These are phyloP conservation scores for Drechslera avenae DNA, from an alignment of 2,329 filamentous ascomycete species.

Conservation along the genomic window DNA sequence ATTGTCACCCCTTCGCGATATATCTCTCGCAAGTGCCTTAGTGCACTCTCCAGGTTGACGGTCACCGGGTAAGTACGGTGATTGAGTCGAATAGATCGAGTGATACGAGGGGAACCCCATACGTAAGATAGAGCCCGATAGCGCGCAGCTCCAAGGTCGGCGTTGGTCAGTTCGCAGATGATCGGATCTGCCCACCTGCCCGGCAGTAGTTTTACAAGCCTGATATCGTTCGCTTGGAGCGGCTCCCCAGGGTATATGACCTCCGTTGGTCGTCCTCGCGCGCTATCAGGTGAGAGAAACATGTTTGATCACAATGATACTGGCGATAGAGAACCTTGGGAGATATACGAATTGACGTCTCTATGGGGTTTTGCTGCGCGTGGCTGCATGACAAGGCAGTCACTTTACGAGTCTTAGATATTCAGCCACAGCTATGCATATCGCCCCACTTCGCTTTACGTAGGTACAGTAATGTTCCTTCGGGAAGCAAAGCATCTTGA, in stretches of 20 bases:
- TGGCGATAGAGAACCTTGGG: not conserved
- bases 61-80: constrained; percentile 10
- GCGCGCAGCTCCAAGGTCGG: not conserved
- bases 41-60: constrained; percentile 19
- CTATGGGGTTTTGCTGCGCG: no score
- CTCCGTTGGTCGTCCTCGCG: not conserved
- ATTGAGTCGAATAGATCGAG: constrained; percentile 5
- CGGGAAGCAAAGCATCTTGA: no score
- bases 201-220: constrained; percentile 12
- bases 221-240: constrained; percentile 3
- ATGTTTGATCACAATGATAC: not conserved
- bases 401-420: no score
- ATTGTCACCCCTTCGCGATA: constrained; percentile 7
- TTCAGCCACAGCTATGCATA: no score
- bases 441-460: no score
- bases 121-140: no score
- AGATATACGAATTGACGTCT: no score
- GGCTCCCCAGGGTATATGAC: not conserved
- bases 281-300: constrained; percentile 6
- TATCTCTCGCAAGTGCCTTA: constrained; percentile 15
- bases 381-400: no score
- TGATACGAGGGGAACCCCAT: not conserved
- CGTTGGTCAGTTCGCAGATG: constrained; percentile 9
- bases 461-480: no score
- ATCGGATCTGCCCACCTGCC: constrained; percentile 19